Evolutionary conservation across 441 rosid species (phyloP), one percentile per base, ranked within the genome.

Genomic region (Pelargonium myrrhifolium): DNA sequence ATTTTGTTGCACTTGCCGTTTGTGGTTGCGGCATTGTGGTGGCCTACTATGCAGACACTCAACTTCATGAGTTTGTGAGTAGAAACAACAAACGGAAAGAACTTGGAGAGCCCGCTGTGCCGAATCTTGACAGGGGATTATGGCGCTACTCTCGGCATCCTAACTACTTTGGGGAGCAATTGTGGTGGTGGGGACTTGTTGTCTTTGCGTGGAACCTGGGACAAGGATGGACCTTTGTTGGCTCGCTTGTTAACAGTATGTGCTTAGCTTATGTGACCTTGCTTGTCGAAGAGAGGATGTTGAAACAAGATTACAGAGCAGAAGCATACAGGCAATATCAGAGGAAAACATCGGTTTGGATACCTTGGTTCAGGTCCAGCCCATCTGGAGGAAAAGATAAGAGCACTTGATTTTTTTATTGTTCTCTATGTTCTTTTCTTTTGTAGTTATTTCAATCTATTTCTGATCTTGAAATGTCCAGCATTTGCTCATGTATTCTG

Each of bases 141-240:
- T 93, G 99, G 97, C 61, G 49, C 62, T 83, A 87, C 74, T 91
- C 93, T 0, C 82, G 99, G 39, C 99, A 93, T 77, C 99, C 99
- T 47, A 93, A 93, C 84, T 93, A 93, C 80, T 85, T 93, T 40
- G 97, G 97, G 17, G 99, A 93, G 76, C 97, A 88, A 71, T 24
- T 93, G 63, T 93, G 96, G 99, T 93, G 99, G 99, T 91, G 97
- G 99, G 97, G 99, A 24, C 71, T 91, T 18, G 97, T 74, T 56
- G 45, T 93, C 28, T 88, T 87, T 71, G 92, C 97, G 9, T 91
- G 95, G 95, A 91, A 84, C 77, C 77, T 93, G 68, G 96, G 93
- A 47, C 86, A 89, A 21, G 92, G 85, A 24, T 91, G 96, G 95
- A 70, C 92, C 9, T 76, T 78, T n/a, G 68, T 86, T 5, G 97